Conservation (phyloP, 73 alveolate species). For the Paramecium sexaurelia region DNA sequence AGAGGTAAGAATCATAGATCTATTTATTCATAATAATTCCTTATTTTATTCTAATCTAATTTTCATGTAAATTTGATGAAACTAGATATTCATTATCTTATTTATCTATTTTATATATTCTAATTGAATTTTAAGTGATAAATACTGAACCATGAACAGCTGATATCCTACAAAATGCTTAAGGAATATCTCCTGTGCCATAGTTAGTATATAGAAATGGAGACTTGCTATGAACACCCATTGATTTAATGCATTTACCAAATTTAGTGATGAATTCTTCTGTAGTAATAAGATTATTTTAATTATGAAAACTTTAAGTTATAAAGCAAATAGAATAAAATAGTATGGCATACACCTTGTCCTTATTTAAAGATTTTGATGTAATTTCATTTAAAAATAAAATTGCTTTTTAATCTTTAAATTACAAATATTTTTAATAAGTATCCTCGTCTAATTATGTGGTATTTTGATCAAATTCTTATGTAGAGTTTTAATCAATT, state of each 20-base stretch:
- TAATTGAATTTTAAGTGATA: background rate
- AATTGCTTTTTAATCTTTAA: background rate
- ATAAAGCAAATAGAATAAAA: constrained; percentile 28
- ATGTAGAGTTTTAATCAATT: constrained; percentile 42
- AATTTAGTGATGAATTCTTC: background rate
- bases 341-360: constrained; percentile 42
- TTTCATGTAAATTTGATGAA: background rate
- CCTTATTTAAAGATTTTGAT: background rate
- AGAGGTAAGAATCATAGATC: background rate
- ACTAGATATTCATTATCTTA: background rate
- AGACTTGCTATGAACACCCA: constrained; percentile 42
- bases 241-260: constrained; percentile 34
- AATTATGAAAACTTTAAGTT: constrained; percentile 4
- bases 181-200: constrained; percentile 65
- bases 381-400: background rate
- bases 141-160: constrained; percentile 50
- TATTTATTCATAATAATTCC: background rate
- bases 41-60: background rate
- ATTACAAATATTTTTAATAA: background rate
- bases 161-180: constrained; percentile 48
- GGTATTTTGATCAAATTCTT: constrained; percentile 54
- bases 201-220: constrained; percentile 52
- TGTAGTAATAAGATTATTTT: background rate
- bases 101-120: background rate
- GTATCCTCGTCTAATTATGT: constrained; percentile 49